Conservation (phyloP, 2,329 filamentous ascomycete genomes). For the Aspergillus sp. region DNA sequence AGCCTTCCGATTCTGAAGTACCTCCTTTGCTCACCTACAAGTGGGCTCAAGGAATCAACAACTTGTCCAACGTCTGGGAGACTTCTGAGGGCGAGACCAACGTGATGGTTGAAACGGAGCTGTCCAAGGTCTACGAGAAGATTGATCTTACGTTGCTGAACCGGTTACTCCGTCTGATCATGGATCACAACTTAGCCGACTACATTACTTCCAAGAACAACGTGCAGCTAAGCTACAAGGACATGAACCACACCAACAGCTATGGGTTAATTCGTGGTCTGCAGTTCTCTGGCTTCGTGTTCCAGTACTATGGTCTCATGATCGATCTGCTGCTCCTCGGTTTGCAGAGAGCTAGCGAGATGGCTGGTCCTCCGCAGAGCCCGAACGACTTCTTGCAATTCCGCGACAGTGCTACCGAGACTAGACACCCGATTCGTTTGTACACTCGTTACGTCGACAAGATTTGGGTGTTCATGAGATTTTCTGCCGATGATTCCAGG, state of each 20-base stretch:
- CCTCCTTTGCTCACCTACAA: constrained; percentile 93
- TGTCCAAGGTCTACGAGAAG: constrained; percentile 99
- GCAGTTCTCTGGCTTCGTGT: constrained; percentile 97
- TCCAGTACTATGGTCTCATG: constrained; percentile 96
- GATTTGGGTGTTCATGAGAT: constrained; percentile 96
- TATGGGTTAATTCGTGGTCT: constrained; percentile 97
- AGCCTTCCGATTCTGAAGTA: constrained; percentile 96
- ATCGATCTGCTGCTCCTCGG: constrained; percentile 88
- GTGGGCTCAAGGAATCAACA: constrained; percentile 99
- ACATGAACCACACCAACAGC: constrained; percentile 99
- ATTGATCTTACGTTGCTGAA: constrained; percentile 95
- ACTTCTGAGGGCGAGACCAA: constrained; percentile 92
- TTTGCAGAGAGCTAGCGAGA: constrained; percentile 92
- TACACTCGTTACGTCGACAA: constrained; percentile 97
- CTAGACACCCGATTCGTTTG: constrained; percentile 88
- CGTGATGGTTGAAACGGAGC: constrained; percentile 94
- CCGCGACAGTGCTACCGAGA: constrained; percentile 85
- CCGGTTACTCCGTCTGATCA: constrained; percentile 84
- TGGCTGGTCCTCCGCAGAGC: constrained; percentile 85
- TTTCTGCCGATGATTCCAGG: constrained; percentile 85
- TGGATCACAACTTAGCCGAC: constrained; percentile 98
- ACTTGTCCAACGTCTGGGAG: constrained; percentile 91
- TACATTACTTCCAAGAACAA: constrained; percentile 99
- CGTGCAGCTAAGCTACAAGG: constrained; percentile 97
- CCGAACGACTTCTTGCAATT: constrained; percentile 98